Base-by-base conservation (phyloP, 2,329 filamentous ascomycete genomes). In the Thermoascus crustaceus region DNA sequence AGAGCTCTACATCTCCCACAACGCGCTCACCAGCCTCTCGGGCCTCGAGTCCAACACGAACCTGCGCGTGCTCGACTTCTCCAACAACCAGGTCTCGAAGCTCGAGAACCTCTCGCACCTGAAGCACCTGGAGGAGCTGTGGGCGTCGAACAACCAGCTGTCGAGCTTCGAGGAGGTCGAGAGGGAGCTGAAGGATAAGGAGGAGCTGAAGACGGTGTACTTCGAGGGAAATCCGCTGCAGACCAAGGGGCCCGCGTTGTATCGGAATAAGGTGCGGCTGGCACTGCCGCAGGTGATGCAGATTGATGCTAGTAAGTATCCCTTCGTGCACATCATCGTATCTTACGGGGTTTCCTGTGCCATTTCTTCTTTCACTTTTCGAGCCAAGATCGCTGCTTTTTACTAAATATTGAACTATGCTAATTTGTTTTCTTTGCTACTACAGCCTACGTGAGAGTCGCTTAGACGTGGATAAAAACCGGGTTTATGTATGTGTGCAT, bases 171-270 rank as follows among this genome's bases (percentile, higher is more conserved):
- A 71, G 27, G 88, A 96, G 53, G 75, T 96, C 3, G 66, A 95
- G 64, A 74, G 72, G 37, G 75, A 84, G 49, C 63, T 98, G 44
- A 72, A 66, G 34, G 82, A 91, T 54, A 95, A 94, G 67, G 69
- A 83, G 54, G 67, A 80, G 23, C 63, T 96, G 48, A 78, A 80
- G 41, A 95, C 91, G 1, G 89, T 98, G 7, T 98, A 98, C 58
- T 93, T 98, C 46, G 91, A 98, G 57, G 88, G 87, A 1, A 95
- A 94, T 52, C 89, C 88, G 17, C 61, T 98, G 49, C 91, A 98
- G 65, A 70, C 78, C 41, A 74, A 73, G 36, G 77, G 75, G 4
- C 83, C 84, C n/a, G 84, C 85, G 1, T 64, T 95, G 42, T 98
- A 98, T 63, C 72, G 91, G 53, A 96, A 95, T 65, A 98, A 98